These are phyloP conservation scores for Solanum habrochaites DNA, from an alignment of 257 asterid species.

Conservation along the genomic window DNA sequence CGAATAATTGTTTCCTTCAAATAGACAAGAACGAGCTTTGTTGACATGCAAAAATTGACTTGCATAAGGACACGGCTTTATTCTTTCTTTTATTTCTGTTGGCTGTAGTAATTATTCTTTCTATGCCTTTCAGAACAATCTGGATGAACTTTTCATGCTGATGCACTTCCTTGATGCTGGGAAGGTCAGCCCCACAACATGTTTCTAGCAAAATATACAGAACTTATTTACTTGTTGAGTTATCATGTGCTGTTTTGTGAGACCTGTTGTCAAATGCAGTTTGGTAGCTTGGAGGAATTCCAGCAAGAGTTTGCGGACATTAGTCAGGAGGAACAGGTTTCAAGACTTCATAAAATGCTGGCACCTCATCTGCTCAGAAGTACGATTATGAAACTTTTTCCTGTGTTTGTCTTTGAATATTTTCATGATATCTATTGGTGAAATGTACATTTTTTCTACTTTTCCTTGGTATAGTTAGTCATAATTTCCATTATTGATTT, in stretches of 20 bases:
- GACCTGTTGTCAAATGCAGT: slow-evolving; percentile 29
- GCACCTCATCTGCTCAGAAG: slow-evolving; percentile 98
- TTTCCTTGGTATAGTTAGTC: not conserved
- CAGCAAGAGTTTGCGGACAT: slow-evolving; percentile 99
- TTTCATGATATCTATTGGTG: not conserved
- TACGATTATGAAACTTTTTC: slow-evolving; percentile 26
- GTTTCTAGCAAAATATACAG: not conserved
- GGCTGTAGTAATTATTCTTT: slow-evolving; percentile 6
- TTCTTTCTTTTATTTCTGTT: not conserved
- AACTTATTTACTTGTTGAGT: not conserved
- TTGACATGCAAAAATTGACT: not conserved
- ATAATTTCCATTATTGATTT: not conserved
- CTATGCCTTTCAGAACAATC: slow-evolving; percentile 71
- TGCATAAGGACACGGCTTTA: not conserved
- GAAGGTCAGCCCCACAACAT: slow-evolving; percentile 51
- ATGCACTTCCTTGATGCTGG: slow-evolving; percentile 99
- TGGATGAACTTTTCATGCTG: slow-evolving; percentile 98
- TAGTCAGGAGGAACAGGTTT: slow-evolving; percentile 93
- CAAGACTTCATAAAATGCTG: slow-evolving; percentile 97
- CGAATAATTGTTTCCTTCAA: not conserved
- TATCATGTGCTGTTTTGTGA: not conserved
- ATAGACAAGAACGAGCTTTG: not conserved
- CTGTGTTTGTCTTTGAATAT: slow-evolving; percentile 10
- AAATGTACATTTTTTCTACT: not conserved
- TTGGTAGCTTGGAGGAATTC: slow-evolving; percentile 85